Base-by-base conservation (phyloP, 225 moss, liverwort and hornwort genomes). In the Polytrichum commune region DNA sequence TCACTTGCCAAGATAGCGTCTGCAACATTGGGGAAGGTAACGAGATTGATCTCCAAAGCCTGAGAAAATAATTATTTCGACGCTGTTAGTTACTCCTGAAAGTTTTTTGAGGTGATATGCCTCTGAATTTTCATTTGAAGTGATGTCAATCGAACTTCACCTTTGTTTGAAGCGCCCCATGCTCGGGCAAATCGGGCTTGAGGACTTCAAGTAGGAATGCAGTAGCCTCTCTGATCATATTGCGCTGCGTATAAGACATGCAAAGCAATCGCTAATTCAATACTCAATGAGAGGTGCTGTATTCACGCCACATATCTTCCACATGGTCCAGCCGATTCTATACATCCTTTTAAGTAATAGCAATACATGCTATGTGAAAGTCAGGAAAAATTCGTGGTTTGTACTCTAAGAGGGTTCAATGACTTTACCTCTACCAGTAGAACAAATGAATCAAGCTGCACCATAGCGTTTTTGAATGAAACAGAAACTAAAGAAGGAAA, bases 1-100 rank as follows among this genome's bases (percentile, higher is more conserved):
- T 95, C 98, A 74, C 93, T 98, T 54, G 98, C 95, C 83, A 98
- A 71, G 70, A 98, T 98, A 63, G 98, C 98, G 80, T 98, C 98
- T 62, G 98, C 98, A 69, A 98, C 98, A 68, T 98, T 98, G 4
- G 98, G 98, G 72, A 98, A 98, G 7, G 98, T 95, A 68, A 98
- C 91, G 55, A 98, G 87, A 80, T 98, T 98, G 69, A 98, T 98
- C 82, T 98, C 98, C 88, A 98, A 74, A 57, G 95, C 98, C 97
- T 97, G 73, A 23, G 58, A 58, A 58, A 58, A 58, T 19, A 22
- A 23, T 58, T 58, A 58, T 58, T 58, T 20, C 4, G 1, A 46
- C 0, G 0, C 38, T 13, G 38, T 46, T 46, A 46, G 38, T 46
- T 46, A 46, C 13, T 13, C 13, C 13, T 46, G 3, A 10, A 46